Base-by-base conservation (phyloP, 2,329 filamentous ascomycete genomes). In the Aspergillus felis region DNA sequence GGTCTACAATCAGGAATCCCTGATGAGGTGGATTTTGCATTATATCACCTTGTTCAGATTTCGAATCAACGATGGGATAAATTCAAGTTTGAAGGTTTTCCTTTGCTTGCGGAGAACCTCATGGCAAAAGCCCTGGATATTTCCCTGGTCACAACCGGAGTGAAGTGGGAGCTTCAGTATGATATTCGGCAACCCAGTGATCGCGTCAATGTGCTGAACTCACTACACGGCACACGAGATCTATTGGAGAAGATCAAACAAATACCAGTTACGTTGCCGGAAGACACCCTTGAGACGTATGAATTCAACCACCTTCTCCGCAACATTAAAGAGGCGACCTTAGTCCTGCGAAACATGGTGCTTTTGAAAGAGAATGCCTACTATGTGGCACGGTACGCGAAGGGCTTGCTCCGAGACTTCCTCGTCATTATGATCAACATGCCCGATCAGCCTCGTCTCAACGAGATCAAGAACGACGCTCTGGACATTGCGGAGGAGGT, bases 341-440 rank as follows among this genome's bases (percentile, higher is more conserved):
- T 97, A 50, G 92, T 96, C 20, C 81, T 97, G 47, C 86, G 94
- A 53, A 99, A 99, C 72, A 97, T 99, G 92, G 88, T 92, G n/a
- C 90, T 95, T 74, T 80, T 97, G 22, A 85, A 87, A 24, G 92
- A 96, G 61, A 99, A 99, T 69, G 93, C 93, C 0, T 77, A 83
- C 25, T 94, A 92, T 71, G 83, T 96, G 66, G 84, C 91, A 4
- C 86, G 88, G 25, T 86, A 93, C 59, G 84, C 84, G 17, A 68
- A 70, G 27, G 70, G 71, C 7, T 82, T 91, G 1, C 79, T 95
- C 42, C 88, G 89, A 68, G 92, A 97, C 66, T 83, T 95, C 51
- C 80, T 97, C 56, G 90, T 90, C 68, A 90, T 97, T 61, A 81
- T 91, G 25, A 79, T 97, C 48, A 89, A 88, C 64, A 81, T 97